phyloP scores from a whole-genome alignment of 495 filamentous ascomycete species.

The Parathielavia hyrcaniae region DNA sequence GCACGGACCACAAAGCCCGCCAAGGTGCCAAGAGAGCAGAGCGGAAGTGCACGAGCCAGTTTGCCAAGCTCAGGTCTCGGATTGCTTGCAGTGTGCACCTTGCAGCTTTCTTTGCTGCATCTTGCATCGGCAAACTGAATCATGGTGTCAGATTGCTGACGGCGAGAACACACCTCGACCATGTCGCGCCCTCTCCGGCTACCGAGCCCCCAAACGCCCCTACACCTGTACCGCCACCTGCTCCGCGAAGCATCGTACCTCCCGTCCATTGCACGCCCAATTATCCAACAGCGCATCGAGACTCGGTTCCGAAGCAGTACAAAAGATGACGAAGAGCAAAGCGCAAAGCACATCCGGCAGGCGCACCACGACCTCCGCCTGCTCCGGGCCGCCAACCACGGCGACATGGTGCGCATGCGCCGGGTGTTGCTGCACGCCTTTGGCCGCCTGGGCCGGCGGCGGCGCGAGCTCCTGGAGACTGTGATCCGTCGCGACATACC shows the following conservation, averaged over 20 bases:
- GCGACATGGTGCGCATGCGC: slow-evolving; percentile 54
- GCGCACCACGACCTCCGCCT: slow-evolving; percentile 34
- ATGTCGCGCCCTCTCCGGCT: slow-evolving; percentile 29
- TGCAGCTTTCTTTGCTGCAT: too few relatives aligned
- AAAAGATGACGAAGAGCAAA: slow-evolving; percentile 5
- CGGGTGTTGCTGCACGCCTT: slow-evolving; percentile 63
- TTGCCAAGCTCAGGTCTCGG: background rate
- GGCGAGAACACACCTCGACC: background rate
- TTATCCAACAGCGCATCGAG: slow-evolving; percentile 52
- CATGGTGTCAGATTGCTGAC: background rate
- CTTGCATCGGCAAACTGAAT: too few relatives aligned
- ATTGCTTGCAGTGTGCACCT: too few relatives aligned
- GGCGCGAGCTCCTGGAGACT: slow-evolving; percentile 52
- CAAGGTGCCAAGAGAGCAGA: background rate
- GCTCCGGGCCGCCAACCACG: slow-evolving; percentile 46
- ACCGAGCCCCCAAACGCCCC: slow-evolving; percentile 38
- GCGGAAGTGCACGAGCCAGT: background rate
- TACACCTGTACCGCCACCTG: slow-evolving; percentile 66
- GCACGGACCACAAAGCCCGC: too few relatives aligned
- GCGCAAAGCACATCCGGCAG: slow-evolving; percentile 21
- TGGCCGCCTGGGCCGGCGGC: slow-evolving; percentile 64
- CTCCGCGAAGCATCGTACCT: slow-evolving; percentile 84
- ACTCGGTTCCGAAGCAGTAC: slow-evolving; percentile 47
- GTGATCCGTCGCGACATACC: slow-evolving; percentile 42
- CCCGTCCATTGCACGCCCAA: slow-evolving; percentile 57